Base-by-base conservation (phyloP, 805 yeast species). In the Pichia deserticola region DNA sequence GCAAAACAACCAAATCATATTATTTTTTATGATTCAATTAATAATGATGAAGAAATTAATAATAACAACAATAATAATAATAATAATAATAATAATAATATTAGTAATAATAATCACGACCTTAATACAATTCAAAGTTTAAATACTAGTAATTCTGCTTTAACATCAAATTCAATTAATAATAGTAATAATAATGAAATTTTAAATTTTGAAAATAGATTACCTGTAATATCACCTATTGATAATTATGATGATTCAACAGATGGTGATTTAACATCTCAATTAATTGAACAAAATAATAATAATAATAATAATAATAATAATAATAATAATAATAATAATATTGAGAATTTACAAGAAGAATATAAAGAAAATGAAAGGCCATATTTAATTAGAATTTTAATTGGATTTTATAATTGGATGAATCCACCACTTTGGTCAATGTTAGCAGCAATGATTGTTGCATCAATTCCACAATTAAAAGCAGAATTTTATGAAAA, bases 391-490 rank as follows among this genome's bases (percentile, higher is more conserved):
- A 32, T 40, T 12, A 54, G 35, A 38, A 25, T 42, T 5, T 27
- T 51, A 11, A 47, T 44, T 6, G 51, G 47, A 36, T 52, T 65
- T 25, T 9, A 55, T 5, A 48, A 59, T 8, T 55, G 59, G 42
- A 82, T 86, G 86, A 86, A 86, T 60, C 93, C 95, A n/a, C 95
- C 93, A 13, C 68, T 86, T 49, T 86, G 82, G 67, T 82, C 95
- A 8, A 86, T 86, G 90, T 61, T 81, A 10, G 64, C 81, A 1
- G 76, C 90, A 4, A 77, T 86, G 13, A 48, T 84, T 28, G 84
- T 86, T 49, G 93, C 92, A 4, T 76, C 87, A 0, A 69, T 83
- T 20, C 82, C 86, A 5, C 65, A 67, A 4, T 56, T 86, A 15
- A 84, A 82, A 58, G 67, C 70, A 36, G 70, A 73, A 48, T 79